These are phyloP conservation scores for Corrigiola litoralis DNA, from an alignment of 179 eudicot genomes.

Conservation along the genomic window DNA sequence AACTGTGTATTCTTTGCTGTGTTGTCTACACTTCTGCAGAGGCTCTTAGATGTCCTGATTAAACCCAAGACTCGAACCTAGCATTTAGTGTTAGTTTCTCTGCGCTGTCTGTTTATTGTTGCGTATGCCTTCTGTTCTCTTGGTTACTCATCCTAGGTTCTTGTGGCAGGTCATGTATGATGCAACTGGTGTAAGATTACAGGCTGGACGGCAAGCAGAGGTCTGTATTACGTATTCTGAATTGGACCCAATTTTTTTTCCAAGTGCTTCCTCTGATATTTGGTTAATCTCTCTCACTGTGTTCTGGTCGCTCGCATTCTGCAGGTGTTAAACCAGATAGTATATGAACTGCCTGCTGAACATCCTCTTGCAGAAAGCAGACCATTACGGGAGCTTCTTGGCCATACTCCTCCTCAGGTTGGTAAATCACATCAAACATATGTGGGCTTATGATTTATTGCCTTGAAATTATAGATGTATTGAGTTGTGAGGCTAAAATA, in stretches of 20 bases:
- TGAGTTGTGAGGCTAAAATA: background rate
- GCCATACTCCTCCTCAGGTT: constrained; percentile 96
- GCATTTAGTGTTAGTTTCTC: background rate
- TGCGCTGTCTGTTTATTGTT: background rate
- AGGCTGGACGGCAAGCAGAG: constrained; percentile 57
- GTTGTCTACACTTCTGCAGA: too few species aligned
- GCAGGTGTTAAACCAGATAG: constrained; percentile 90
- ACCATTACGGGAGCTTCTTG: constrained; percentile 88
- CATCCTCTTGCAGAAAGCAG: constrained; percentile 93
- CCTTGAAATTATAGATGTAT: background rate
- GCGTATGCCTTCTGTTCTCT: background rate
- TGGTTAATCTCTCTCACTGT: background rate
- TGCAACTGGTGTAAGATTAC: constrained; percentile 48
- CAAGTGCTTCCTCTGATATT: background rate
- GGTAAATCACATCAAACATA: background rate
- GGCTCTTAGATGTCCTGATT: background rate
- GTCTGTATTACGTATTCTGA: constrained; percentile 10
- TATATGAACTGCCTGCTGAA: constrained; percentile 84
- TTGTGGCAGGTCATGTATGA: constrained; percentile 50
- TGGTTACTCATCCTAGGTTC: constrained; percentile 5
- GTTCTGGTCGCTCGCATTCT: constrained; percentile 12
- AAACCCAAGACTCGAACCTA: background rate
- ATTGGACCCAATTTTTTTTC: background rate
- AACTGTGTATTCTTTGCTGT: too few species aligned
- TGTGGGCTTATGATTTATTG: background rate